These are phyloP conservation scores for Penicillium rolfsii DNA, from an alignment of 2,329 filamentous ascomycete genomes.

Conservation along the genomic window DNA sequence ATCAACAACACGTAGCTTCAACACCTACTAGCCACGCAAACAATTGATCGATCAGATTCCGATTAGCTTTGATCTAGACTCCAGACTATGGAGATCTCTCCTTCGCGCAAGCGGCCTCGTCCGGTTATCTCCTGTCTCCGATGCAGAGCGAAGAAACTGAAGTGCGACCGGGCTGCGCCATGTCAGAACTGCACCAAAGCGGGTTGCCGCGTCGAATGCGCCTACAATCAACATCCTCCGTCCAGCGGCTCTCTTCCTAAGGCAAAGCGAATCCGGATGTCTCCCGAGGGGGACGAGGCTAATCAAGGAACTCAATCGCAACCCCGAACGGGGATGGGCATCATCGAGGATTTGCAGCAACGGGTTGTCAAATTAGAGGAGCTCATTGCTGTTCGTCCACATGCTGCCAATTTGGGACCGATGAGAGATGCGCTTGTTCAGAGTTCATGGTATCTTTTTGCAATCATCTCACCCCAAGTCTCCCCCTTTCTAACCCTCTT, in stretches of 20 bases:
- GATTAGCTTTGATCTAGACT: not conserved
- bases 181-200: slow-evolving; percentile 31
- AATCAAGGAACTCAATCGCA: not conserved
- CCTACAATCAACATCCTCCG: slow-evolving; percentile 19
- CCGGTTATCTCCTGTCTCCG: slow-evolving; percentile 31
- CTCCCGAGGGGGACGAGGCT: not conserved
- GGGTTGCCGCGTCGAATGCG: slow-evolving; percentile 20
- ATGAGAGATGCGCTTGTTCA: slow-evolving; percentile 3
- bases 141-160: slow-evolving; percentile 33
- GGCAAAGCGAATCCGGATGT: slow-evolving; percentile 14
- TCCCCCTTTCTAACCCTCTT: not conserved
- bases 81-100: slow-evolving; percentile 8
- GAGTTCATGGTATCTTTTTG: slow-evolving; percentile 9
- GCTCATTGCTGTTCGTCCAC: slow-evolving; percentile 13
- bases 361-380: slow-evolving; percentile 27
- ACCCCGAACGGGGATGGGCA: slow-evolving; percentile 11
- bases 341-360: slow-evolving; percentile 30
- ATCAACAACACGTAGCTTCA: too few relatives aligned
- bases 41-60: not conserved
- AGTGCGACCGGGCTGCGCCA: slow-evolving; percentile 28
- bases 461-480: too few relatives aligned
- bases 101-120: slow-evolving; percentile 27
- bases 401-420: not conserved
- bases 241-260: slow-evolving; percentile 5
- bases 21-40: too few relatives aligned